A percentile compares a stretch with the other conserved stretches of the same genome.
Evolutionary conservation across 345 rosid species (phyloP).

Genomic region (Isatis tinctoria): DNA sequence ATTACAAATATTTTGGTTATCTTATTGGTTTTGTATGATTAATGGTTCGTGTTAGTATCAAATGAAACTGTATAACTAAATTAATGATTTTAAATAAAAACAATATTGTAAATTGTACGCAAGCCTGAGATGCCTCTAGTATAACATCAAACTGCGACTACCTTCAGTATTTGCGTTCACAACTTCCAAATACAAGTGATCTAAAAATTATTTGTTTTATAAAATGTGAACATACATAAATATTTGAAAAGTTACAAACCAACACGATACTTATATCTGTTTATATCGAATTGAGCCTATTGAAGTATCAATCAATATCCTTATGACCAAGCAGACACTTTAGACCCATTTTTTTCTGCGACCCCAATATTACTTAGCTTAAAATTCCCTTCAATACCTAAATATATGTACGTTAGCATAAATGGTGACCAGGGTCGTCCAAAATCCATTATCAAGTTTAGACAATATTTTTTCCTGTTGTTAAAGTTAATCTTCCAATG

Average conservation of each 20-base stretch:
- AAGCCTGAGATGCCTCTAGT: neutral
- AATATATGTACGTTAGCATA: neutral
- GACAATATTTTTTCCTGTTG: neutral
- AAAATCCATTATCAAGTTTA: neutral
- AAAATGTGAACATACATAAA: neutral
- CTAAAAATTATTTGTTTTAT: neutral
- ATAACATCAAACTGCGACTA: neutral
- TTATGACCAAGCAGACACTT: constrained; percentile 3
- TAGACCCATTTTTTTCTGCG: neutral
- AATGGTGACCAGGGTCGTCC: neutral
- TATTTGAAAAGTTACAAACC: neutral
- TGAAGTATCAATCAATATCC: neutral
- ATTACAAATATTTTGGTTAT: neutral
- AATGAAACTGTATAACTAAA: neutral
- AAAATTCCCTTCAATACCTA: neutral
- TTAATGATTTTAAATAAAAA: neutral
- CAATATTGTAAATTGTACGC: neutral
- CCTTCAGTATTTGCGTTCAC: constrained; percentile 1
- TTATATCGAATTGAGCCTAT: neutral
- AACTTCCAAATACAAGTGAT: neutral
- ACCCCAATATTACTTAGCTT: neutral
- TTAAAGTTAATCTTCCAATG: no score
- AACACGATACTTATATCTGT: neutral
- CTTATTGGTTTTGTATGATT: neutral
- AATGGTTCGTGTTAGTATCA: neutral